Conservation (phyloP, 2,329 filamentous ascomycete genomes). For the Tolypocladium capitatum region DNA sequence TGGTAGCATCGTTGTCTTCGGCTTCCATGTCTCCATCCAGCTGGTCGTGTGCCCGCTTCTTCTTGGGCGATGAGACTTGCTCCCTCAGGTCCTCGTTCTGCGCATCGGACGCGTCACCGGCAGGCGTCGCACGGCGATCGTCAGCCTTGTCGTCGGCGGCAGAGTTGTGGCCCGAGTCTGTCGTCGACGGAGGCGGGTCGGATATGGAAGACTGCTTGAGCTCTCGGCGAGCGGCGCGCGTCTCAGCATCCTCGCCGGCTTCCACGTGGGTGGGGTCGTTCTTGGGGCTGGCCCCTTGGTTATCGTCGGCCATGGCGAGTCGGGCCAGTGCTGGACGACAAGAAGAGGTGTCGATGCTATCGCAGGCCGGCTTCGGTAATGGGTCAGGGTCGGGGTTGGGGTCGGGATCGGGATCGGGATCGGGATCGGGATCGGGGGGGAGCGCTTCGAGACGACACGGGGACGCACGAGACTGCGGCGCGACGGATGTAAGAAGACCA, state of each 20-base stretch:
- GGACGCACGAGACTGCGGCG: neutral
- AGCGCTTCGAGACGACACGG: neutral
- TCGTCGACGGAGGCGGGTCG: conserved; percentile 21
- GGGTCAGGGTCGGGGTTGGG: neutral
- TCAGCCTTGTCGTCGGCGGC: conserved; percentile 10
- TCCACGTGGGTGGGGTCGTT: conserved; percentile 19
- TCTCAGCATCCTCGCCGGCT: conserved; percentile 46
- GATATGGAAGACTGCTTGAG: conserved; percentile 52
- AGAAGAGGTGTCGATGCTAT: neutral
- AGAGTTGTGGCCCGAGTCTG: conserved; percentile 1
- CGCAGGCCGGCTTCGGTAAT: neutral
- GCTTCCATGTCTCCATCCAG: conserved; percentile 35
- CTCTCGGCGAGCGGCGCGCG: conserved; percentile 49
- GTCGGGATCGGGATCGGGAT: too few relatives aligned
- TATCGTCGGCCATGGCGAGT: conserved; percentile 29
- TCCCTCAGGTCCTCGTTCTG: conserved; percentile 29
- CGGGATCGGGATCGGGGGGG: neutral
- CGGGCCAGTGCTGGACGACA: neutral
- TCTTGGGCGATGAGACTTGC: conserved; percentile 47
- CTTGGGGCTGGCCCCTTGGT: conserved; percentile 27
- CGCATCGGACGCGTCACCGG: conserved; percentile 19
- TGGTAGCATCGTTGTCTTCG: conserved; percentile 28
- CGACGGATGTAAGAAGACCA: neutral
- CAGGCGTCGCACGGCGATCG: conserved; percentile 18
- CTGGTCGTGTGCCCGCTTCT: conserved; percentile 50